Evolutionary conservation across 768 basidiomycete genomes (phyloP), one percentile per base, ranked within the genome.

Genomic region (Leccinum olivaceopallidum): DNA sequence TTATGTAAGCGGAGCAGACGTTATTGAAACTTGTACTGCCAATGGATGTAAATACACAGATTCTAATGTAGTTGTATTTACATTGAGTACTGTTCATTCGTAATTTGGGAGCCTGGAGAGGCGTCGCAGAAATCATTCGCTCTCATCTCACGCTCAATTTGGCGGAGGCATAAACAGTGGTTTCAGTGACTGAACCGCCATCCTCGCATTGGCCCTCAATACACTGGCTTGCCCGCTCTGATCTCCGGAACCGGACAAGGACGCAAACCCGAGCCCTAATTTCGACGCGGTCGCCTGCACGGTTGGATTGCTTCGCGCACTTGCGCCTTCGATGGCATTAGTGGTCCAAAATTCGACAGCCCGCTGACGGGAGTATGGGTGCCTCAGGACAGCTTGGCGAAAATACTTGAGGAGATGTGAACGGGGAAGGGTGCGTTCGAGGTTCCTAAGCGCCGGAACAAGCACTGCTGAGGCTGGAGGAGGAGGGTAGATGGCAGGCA

Each of bases 341-440:
- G 73, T 77, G 4, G 75, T 73, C 89, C 89, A 90, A 80, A 85
- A 89, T 55, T 73, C 72, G 1, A 66, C 68, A 0, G 81, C 78
- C n/a, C 79, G 79, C 10, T 73, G 75, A 9, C 83, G 80, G 13
- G 85, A 74, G 30, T 72, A 70, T 2, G 82, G 81, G 6, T 77
- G 67, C 36, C 89, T 83, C 79, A 85, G 78, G 28, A 84, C 73
- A 2, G 87, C 83, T 42, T 82, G 85, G 49, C 79, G 81, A 2
- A 81, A 76, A 65, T 85, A 83, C 65, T 83, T 83, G 59, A 86
- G 73, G 42, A 86, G 77, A 60, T 84, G 82, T 9, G 85, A 70
- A 0, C 83, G 78, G 16, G 79, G 75, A 3, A 85, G 67, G 58
- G 65, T 78, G 55, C 67, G 78, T 63, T 74, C 76, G 57, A 74